Evolutionary conservation across 225 moss, liverwort and hornwort species (phyloP), one percentile per base, ranked within the genome.

Genomic region (Polytrichum commune): DNA sequence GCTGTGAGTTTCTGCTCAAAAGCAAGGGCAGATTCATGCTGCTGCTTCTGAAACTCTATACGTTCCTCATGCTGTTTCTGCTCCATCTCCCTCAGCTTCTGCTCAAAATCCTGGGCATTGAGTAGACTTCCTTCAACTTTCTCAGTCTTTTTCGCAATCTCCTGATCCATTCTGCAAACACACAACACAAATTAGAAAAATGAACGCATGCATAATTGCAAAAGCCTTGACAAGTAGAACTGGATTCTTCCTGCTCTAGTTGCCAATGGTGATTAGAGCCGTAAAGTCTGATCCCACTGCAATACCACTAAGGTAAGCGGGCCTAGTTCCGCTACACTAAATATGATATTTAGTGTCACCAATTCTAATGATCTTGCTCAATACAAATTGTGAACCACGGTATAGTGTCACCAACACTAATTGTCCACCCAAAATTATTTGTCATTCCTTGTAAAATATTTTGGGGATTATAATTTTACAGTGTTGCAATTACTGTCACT

Each of bases 51-150:
- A 56, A 89, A 81, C 56, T 81, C 77, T 18, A 89, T 46, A 61
- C 86, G 86, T 69, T 70, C 73, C 73, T 86, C 79, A 28, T 89
- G 84, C 67, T 86, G 86, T 78, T 76, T 81, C 27, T 89, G 86
- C 19, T 89, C 84, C 38, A 89, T 64, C 69, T 89, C 84, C 56
- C 81, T 75, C 0, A 83, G 73, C 66, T 86, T 79, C 1, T 84
- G 69, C 22, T 89, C 86, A 46, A 84, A 86, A 70, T 81, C 78
- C 38, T 86, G 79, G 5, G 84, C 89, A 65, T 84, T 79, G 54
- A 74, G 71, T 60, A 89, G 75, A 65, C 79, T 86, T 9, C 82
- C 89, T 70, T 89, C 84, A n/a, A 82, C 84, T 70, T 80, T 81
- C 79, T 80, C 75, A 0, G 86, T 79, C 62, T 84, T 81, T 18